Conservation (phyloP, 139 green algal genomes). For the Tetradesmus obliquus region DNA sequence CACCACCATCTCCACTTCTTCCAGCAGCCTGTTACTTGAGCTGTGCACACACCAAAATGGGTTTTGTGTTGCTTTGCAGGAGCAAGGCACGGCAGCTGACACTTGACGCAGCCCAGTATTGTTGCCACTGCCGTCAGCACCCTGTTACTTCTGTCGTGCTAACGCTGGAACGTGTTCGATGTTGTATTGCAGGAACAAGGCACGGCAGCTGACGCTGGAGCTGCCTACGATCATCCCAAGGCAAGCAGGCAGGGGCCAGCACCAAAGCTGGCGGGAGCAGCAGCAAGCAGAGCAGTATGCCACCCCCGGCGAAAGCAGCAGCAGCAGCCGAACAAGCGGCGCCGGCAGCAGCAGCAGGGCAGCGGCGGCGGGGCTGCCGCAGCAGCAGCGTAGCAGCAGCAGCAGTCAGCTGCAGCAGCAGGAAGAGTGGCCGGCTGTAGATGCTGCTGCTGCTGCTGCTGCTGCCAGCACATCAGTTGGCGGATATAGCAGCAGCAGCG, state of each 20-base stretch:
- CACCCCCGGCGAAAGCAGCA: not conserved
- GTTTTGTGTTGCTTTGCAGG: not conserved
- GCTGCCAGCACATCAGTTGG: not conserved
- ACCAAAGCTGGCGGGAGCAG: not conserved
- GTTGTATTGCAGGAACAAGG: not conserved
- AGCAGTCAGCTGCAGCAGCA: not conserved
- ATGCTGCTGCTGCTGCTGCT: not conserved
- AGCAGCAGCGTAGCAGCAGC: slow-evolving; percentile 19
- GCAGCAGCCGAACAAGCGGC: not conserved
- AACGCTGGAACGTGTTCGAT: not conserved
- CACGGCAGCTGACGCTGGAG: not conserved
- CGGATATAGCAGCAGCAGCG: not conserved
- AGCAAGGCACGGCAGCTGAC: not conserved
- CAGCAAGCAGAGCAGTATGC: not conserved
- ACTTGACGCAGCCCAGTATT: not conserved
- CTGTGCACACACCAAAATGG: too few species aligned
- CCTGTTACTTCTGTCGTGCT: not conserved
- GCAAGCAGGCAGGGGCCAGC: not conserved
- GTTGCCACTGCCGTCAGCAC: too few species aligned
- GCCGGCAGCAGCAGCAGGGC: slow-evolving; percentile 4
- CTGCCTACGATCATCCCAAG: not conserved
- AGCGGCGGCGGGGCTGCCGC: not conserved
- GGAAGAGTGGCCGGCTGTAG: not conserved
- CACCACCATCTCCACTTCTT: not conserved
- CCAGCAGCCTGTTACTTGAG: too few species aligned